These are phyloP conservation scores for Diatrype stigma DNA, from an alignment of 2,329 filamentous ascomycete genomes.

Conservation along the genomic window DNA sequence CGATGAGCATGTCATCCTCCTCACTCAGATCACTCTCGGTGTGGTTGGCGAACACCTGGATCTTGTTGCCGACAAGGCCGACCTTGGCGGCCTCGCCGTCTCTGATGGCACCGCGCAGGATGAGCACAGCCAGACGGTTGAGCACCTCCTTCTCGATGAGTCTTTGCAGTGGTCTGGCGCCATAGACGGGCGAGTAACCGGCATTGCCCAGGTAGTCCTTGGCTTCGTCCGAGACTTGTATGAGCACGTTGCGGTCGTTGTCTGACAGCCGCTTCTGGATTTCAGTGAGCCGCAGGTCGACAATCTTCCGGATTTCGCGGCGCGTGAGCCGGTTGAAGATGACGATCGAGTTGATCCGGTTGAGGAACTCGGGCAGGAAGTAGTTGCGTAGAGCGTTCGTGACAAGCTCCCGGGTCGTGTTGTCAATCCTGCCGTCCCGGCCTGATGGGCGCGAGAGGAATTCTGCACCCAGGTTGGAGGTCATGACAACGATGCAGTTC, in stretches of 20 bases:
- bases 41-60: slow-evolving; percentile 82
- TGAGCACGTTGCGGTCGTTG: slow-evolving; percentile 82
- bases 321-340: slow-evolving; percentile 97
- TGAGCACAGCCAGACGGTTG: slow-evolving; percentile 86
- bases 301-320: slow-evolving; percentile 88
- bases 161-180: slow-evolving; percentile 80
- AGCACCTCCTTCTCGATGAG: slow-evolving; percentile 97
- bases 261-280: slow-evolving; percentile 86
- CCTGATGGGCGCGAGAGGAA: slow-evolving; percentile 77
- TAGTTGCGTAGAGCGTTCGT: slow-evolving; percentile 89
- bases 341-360: slow-evolving; percentile 92
- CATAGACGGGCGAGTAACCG: slow-evolving; percentile 93
- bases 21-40: slow-evolving; percentile 51
- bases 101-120: slow-evolving; percentile 76
- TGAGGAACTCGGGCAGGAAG: slow-evolving; percentile 97
- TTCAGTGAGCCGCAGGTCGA: slow-evolving; percentile 81
- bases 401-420: slow-evolving; percentile 80
- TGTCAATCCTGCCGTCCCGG: slow-evolving; percentile 80
- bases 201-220: slow-evolving; percentile 89
- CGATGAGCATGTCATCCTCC: slow-evolving; percentile 67
- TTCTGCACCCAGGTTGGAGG: slow-evolving; percentile 93
- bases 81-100: slow-evolving; percentile 84
- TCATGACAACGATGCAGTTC: slow-evolving; percentile 99
- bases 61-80: slow-evolving; percentile 72
- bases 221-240: slow-evolving; percentile 77